A percentile compares a stretch with the other conserved stretches of the same genome.
phyloP scores from a whole-genome alignment of 2,329 filamentous ascomycete genomes.

The Nemania serpens region DNA sequence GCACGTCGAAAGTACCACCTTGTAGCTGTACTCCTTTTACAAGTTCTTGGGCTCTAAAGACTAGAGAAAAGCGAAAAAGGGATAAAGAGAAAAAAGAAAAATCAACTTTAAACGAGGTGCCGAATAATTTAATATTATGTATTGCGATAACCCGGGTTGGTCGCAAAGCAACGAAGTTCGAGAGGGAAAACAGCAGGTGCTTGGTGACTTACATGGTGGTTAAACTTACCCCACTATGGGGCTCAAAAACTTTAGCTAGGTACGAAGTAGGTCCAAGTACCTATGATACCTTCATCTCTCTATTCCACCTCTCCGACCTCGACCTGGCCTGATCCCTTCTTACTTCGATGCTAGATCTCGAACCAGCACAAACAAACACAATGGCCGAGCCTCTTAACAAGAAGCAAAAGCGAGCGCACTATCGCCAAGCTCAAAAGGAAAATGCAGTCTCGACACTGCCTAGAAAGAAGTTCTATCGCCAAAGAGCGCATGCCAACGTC shows the following conservation, averaged over 20 bases:
- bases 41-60: too few species aligned
- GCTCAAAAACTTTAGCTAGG: background rate
- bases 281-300: background rate
- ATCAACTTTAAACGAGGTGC: too few species aligned
- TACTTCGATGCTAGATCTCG: background rate
- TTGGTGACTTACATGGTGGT: background rate
- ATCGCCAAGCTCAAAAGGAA: slow-evolving; percentile 60
- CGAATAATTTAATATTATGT: too few species aligned
- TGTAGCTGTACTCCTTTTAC: too few species aligned
- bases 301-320: background rate
- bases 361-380: background rate
- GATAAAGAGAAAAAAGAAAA: too few species aligned
- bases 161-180: too few species aligned
- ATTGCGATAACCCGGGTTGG: too few species aligned
- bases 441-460: slow-evolving; percentile 68
- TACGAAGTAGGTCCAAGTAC: too few species aligned
- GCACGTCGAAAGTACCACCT: too few species aligned
- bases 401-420: slow-evolving; percentile 68
- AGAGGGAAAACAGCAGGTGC: too few species aligned
- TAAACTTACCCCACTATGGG: slow-evolving; percentile 17
- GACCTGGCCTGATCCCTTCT: background rate
- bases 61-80: too few species aligned
- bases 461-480: slow-evolving; percentile 94
- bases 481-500: slow-evolving; percentile 95
- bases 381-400: slow-evolving; percentile 59